Evolutionary conservation across 192 early-diverging fungal genomes (phyloP).

Genomic region (Podila epigama): DNA sequence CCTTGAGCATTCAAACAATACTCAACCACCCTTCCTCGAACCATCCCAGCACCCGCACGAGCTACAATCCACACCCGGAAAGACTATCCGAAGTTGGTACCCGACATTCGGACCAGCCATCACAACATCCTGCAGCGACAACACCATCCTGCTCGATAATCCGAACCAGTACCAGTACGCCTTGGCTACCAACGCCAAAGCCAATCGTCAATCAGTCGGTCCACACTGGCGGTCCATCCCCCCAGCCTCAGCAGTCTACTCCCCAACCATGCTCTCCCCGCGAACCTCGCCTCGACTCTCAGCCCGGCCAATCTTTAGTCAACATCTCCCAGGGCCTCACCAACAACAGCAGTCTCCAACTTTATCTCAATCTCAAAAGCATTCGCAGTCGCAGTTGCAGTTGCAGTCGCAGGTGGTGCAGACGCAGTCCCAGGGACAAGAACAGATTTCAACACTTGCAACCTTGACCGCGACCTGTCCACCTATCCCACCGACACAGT

Average conservation of each 20-base stretch:
- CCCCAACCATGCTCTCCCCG: neutral
- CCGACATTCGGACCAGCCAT: conserved; percentile 10
- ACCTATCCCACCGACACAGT: too few relatives aligned
- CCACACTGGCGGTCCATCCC: conserved; percentile 20
- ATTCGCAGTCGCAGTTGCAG: too few relatives aligned
- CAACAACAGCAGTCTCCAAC: neutral
- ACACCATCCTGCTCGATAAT: conserved; percentile 7
- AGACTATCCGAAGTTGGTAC: neutral
- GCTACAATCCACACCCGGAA: neutral
- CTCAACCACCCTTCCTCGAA: neutral
- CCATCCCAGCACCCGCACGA: neutral
- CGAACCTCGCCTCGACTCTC: neutral
- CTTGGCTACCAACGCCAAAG: neutral
- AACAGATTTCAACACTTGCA: too few relatives aligned
- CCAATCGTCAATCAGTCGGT: conserved; percentile 12
- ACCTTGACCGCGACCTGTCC: too few relatives aligned
- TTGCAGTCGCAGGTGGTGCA: too few relatives aligned
- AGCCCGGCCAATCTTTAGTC: neutral
- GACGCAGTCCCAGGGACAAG: too few relatives aligned
- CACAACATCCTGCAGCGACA: conserved; percentile 12
- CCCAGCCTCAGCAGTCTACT: neutral
- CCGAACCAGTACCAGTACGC: conserved; percentile 4
- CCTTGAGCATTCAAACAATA: neutral
- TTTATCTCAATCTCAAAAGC: neutral
- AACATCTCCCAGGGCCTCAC: neutral